Evolutionary conservation across 805 yeast genomes (phyloP).

Genomic region (Cyberlindnera mississippiensis): DNA sequence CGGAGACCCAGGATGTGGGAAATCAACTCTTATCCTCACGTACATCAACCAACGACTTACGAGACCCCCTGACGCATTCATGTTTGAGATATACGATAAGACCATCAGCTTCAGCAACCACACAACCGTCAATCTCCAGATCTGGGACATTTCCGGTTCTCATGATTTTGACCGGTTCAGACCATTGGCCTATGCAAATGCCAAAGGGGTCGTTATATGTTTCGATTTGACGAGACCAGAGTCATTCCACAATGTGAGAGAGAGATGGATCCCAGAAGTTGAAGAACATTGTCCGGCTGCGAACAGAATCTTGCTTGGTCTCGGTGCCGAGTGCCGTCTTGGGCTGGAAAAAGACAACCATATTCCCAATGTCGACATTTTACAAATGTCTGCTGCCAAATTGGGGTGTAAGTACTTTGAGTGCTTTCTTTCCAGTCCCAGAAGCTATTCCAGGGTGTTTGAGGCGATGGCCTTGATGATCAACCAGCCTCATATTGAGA

Average conservation of each 20-base stretch:
- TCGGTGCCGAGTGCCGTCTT: conserved; percentile 34
- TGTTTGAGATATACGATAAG: conserved; percentile 26
- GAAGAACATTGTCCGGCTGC: conserved; percentile 36
- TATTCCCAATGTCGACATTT: conserved; percentile 26
- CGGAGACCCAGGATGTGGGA: conserved; percentile 29
- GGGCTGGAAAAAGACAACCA: conserved; percentile 24
- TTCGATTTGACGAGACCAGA: conserved; percentile 33
- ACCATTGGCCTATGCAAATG: conserved; percentile 40
- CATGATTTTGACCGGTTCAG: conserved; percentile 38
- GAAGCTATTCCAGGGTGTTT: conserved; percentile 19
- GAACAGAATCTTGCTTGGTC: conserved; percentile 35
- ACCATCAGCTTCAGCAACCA: conserved; percentile 12
- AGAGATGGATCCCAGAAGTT: conserved; percentile 42
- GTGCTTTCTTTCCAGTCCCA: conserved; percentile 27
- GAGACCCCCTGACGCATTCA: conserved; percentile 2
- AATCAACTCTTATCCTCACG: conserved; percentile 23
- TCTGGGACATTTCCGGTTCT: conserved; percentile 42
- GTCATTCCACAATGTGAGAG: conserved; percentile 34
- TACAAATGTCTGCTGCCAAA: conserved; percentile 30
- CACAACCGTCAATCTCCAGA: conserved; percentile 29
- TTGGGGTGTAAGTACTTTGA: conserved; percentile 34
- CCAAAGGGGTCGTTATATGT: conserved; percentile 36
- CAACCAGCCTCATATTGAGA: neutral
- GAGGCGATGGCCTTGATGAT: conserved; percentile 18
- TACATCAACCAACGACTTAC: conserved; percentile 19